These are phyloP conservation scores for Senna tora DNA, from an alignment of 306 rosid species.

Conservation along the genomic window DNA sequence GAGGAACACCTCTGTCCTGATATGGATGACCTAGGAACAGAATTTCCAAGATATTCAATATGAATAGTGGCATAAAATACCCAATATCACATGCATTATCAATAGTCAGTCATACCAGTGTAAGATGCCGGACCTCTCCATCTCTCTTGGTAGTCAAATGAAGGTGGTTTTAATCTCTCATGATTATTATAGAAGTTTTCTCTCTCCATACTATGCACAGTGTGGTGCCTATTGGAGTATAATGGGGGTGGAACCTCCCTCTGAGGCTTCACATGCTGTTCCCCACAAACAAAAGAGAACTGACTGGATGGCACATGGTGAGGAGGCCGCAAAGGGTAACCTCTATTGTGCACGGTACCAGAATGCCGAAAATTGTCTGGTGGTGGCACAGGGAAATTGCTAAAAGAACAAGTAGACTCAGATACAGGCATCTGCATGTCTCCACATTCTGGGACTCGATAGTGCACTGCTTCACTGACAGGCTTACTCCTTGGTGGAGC, in stretches of 20 bases:
- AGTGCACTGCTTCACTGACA: slow-evolving; percentile 55
- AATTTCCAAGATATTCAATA: slow-evolving; percentile 14
- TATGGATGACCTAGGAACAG: slow-evolving; percentile 60
- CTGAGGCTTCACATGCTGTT: slow-evolving; percentile 61
- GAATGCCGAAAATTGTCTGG: slow-evolving; percentile 52
- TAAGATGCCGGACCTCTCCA: slow-evolving; percentile 74
- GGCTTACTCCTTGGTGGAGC: slow-evolving; percentile 57
- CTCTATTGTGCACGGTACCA: slow-evolving; percentile 55
- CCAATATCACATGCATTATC: slow-evolving; percentile 12
- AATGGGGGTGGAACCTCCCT: slow-evolving; percentile 69
- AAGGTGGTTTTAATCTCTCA: slow-evolving; percentile 78
- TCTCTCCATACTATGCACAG: slow-evolving; percentile 62
- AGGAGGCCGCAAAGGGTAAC: slow-evolving; percentile 73
- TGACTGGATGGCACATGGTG: slow-evolving; percentile 75
- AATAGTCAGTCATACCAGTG: slow-evolving; percentile 52
- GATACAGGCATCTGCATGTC: slow-evolving; percentile 62
- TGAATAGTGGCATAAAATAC: slow-evolving; percentile 19
- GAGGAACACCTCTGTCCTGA: slow-evolving; percentile 62
- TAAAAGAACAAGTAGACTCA: slow-evolving; percentile 59
- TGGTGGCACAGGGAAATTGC: slow-evolving; percentile 53
- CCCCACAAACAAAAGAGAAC: slow-evolving; percentile 73
- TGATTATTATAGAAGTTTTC: slow-evolving; percentile 76
- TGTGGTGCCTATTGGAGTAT: slow-evolving; percentile 67
- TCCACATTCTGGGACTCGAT: slow-evolving; percentile 59
- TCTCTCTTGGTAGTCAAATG: slow-evolving; percentile 63